Evolutionary conservation across 176 grass and related monocot genomes (phyloP), one percentile per base, ranked within the genome.

Genomic region (Oryza nivara): DNA sequence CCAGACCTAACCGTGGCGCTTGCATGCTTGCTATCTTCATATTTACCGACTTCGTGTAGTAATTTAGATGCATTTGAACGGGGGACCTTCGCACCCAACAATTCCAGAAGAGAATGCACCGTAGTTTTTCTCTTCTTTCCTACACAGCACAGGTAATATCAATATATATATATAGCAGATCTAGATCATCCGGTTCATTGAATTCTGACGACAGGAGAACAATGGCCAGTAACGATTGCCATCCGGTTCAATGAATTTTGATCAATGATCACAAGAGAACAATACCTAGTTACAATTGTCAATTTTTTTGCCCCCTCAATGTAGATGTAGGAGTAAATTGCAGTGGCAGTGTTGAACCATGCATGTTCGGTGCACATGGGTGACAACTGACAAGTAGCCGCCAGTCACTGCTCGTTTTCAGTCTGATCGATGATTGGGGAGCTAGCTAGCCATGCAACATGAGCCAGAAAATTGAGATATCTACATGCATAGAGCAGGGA

Each of bases 311-410:
- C 30, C 30, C 12, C 17, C 61, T 67, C 65, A 30, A 6, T 30
- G 23, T 66, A 25, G 11, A 30, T 56, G 28, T 30, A 66, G 64
- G 9, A 66, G 64, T 17, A 36, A 36, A 20, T n/a, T 58, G 19
- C 54, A 58, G 54, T 70, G 17, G n/a, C n/a, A 8, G 34, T 73
- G 23, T 46, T 13, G 23, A 48, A 47, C 20, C 20, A 3, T 72
- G 70, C 73, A 75, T 76, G 49, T 76, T 76, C 3, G 30, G 49
- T 60, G 48, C 49, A 76, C 74, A 58, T 76, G 49, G 74, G 28
- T 49, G 46, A 52, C 44, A 72, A 72, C 35, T 19, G 20, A 56
- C 54, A 58, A 58, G 54, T 58, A 58, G 52, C 17, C 52, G 23
- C 45, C 5, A 74, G 72, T 32, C 72, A 23, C 41, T 52, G 73